Evolutionary conservation across 1,284 basidiomycete genomes (phyloP).

Genomic region (Cutaneotrichosporon cutaneum): DNA sequence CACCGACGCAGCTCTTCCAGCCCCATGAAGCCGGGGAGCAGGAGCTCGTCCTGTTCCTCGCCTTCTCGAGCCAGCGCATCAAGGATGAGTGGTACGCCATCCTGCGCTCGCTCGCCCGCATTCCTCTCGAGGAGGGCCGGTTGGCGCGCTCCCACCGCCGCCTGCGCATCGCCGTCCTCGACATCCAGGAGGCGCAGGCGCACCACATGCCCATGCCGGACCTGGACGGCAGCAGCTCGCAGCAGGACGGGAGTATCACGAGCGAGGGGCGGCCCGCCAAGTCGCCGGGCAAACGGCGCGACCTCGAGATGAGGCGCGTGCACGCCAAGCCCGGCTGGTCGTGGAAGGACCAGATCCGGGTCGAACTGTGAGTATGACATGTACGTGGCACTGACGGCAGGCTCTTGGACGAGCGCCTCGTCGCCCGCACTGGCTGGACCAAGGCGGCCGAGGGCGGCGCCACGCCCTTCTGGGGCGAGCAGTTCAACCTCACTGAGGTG

Average conservation of each 20-base stretch:
- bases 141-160: conserved; percentile 23
- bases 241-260: conserved; percentile 9
- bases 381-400: conserved; percentile 11
- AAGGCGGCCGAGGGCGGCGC: conserved; percentile 23
- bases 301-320: neutral
- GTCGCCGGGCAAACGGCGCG: neutral
- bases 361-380: conserved; percentile 29
- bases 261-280: neutral
- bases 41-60: conserved; percentile 15
- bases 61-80: conserved; percentile 14
- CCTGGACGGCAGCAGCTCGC: conserved; percentile 13
- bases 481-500: conserved; percentile 28
- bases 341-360: conserved; percentile 24
- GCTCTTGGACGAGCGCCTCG: conserved; percentile 24
- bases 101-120: conserved; percentile 19
- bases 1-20: neutral
- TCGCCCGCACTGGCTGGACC: conserved; percentile 32
- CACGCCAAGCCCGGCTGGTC: conserved; percentile 27
- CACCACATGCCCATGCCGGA: neutral
- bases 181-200: conserved; percentile 26
- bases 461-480: conserved; percentile 38
- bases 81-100: conserved; percentile 27
- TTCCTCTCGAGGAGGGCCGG: conserved; percentile 10
- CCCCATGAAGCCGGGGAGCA: neutral
- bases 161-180: conserved; percentile 29